phyloP scores from a whole-genome alignment of 2,329 filamentous ascomycete genomes.

The Trichophaea hybrida region DNA sequence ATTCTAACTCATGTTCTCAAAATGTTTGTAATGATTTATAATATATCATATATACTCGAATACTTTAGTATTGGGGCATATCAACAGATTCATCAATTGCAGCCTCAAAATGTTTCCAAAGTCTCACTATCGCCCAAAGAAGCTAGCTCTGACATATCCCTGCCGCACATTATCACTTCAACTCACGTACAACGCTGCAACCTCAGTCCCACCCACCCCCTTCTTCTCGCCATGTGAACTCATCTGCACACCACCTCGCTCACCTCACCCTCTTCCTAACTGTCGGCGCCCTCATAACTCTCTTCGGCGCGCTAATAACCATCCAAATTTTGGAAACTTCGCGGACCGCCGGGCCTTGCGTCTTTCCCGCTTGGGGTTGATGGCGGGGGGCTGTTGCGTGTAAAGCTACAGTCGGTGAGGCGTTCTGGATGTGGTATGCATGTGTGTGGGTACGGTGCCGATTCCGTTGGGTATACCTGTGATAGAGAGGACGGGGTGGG shows the following conservation, averaged over 20 bases:
- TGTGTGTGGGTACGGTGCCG: constrained; percentile 62
- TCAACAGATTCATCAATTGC: neutral
- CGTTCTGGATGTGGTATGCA: constrained; percentile 67
- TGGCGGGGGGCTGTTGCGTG: constrained; percentile 40
- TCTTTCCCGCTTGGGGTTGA: constrained; percentile 79
- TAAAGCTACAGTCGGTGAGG: constrained; percentile 69
- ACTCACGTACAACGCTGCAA: constrained; percentile 27
- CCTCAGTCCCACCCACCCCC: constrained; percentile 29
- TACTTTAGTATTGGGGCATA: neutral
- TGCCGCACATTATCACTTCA: neutral
- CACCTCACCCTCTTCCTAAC: constrained; percentile 46
- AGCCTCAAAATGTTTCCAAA: neutral
- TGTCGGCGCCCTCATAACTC: constrained; percentile 48
- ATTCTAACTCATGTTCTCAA: neutral
- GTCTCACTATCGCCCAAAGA: neutral
- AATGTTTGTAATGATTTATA: neutral
- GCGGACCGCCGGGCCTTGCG: constrained; percentile 64
- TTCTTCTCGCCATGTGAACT: constrained; percentile 28
- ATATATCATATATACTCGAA: neutral
- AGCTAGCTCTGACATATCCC: neutral
- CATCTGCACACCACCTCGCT: constrained; percentile 39
- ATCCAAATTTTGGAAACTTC: constrained; percentile 65
- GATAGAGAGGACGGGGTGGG: neutral
- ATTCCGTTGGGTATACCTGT: constrained; percentile 84
- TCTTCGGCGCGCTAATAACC: constrained; percentile 83